Evolutionary conservation across 1,139 yeast species (phyloP).

Genomic region (Taphrina deformans): DNA sequence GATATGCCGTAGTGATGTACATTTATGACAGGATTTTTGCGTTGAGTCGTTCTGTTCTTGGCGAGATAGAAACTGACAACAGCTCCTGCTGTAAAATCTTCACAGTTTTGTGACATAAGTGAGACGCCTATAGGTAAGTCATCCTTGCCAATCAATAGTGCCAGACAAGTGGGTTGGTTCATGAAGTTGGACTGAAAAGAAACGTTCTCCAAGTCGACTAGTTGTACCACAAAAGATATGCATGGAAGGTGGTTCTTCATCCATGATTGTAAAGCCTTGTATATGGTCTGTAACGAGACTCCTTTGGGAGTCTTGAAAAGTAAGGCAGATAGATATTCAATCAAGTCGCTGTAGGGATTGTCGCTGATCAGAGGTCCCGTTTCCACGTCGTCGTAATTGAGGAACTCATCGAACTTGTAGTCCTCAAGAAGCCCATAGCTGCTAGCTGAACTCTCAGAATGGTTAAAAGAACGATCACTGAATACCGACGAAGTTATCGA

Average conservation of each 20-base stretch:
- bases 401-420: conserved; percentile 1
- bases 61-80: neutral
- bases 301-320: neutral
- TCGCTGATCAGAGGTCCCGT: neutral
- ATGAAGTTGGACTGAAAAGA: neutral
- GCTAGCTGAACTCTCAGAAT: neutral
- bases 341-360: neutral
- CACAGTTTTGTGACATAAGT: neutral
- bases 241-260: neutral
- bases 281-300: neutral
- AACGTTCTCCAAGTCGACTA: neutral
- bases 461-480: neutral
- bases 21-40: neutral
- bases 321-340: neutral
- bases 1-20: neutral
- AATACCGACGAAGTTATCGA: neutral
- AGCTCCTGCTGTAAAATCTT: neutral
- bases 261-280: neutral
- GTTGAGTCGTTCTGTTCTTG: neutral
- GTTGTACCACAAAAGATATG: neutral
- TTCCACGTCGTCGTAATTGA: conserved; percentile 1
- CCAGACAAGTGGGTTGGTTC: neutral
- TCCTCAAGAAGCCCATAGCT: neutral
- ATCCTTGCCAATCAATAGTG: neutral
- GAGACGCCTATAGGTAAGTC: neutral